phyloP scores from a whole-genome alignment of 2,329 filamentous ascomycete species.

The Ceratocystis cubensis region DNA sequence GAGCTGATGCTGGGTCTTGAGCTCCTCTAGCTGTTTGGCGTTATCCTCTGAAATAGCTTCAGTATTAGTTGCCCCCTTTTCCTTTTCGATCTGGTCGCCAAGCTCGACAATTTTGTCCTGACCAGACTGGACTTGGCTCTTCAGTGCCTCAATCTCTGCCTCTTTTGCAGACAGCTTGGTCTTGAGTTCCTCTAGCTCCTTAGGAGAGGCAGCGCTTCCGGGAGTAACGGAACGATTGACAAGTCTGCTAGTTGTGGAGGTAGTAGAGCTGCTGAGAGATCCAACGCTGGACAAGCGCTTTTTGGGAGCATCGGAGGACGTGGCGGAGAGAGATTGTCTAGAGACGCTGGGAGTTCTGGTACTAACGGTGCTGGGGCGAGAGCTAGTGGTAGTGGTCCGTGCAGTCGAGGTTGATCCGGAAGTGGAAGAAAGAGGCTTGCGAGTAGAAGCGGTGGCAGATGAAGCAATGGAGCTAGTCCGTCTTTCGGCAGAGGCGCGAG shows the following conservation, averaged over 20 bases:
- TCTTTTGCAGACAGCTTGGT: constrained; percentile 46
- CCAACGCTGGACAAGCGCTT: constrained; percentile 44
- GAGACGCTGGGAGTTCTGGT: constrained; percentile 28
- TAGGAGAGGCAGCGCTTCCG: constrained; percentile 32
- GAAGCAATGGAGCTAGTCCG: constrained; percentile 30
- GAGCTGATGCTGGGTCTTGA: constrained; percentile 40
- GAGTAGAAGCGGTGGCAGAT: constrained; percentile 25
- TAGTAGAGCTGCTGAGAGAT: constrained; percentile 28
- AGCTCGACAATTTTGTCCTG: constrained; percentile 45
- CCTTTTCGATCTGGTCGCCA: constrained; percentile 38
- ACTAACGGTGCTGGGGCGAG: constrained; percentile 23
- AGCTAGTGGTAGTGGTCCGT: constrained; percentile 11
- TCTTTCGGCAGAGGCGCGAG: constrained; percentile 26
- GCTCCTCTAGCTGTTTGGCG: constrained; percentile 32
- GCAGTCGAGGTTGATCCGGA: background rate
- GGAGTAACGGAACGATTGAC: constrained; percentile 24
- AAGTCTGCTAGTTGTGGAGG: constrained; percentile 31
- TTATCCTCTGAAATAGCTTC: constrained; percentile 30
- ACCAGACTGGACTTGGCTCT: constrained; percentile 42
- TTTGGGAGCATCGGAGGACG: constrained; percentile 36
- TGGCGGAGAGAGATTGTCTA: constrained; percentile 27
- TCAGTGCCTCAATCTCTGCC: constrained; percentile 43
- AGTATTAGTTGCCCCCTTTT: constrained; percentile 31
- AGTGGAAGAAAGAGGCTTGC: constrained; percentile 19
- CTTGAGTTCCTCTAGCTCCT: constrained; percentile 49